Conservation (phyloP, 768 basidiomycete genomes). For the Lactarius hengduanensis region DNA sequence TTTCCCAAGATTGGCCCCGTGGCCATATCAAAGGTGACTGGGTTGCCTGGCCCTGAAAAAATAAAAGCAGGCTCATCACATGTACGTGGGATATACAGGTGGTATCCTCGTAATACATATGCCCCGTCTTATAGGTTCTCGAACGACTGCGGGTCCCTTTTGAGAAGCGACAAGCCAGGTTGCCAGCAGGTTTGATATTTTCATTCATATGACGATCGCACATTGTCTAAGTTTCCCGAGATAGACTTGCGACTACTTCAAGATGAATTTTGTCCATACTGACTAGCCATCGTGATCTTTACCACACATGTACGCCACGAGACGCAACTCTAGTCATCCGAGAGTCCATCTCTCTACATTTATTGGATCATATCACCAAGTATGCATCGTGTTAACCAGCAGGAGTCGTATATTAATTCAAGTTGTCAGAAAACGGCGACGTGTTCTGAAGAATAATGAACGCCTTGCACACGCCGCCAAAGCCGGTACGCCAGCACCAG, state of each 20-base stretch:
- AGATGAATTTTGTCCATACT: slow-evolving; percentile 66
- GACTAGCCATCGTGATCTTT: slow-evolving; percentile 73
- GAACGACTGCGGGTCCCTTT: slow-evolving; percentile 59
- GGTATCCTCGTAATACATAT: background rate
- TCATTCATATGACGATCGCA: slow-evolving; percentile 8
- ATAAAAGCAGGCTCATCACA: slow-evolving; percentile 17
- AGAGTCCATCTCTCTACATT: slow-evolving; percentile 74
- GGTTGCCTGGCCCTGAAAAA: slow-evolving; percentile 29
- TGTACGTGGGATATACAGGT: slow-evolving; percentile 9
- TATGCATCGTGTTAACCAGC: slow-evolving; percentile 34
- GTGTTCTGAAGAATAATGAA: slow-evolving; percentile 91
- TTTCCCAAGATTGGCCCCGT: slow-evolving; percentile 59
- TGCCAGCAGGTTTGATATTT: slow-evolving; percentile 48
- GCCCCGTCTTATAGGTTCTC: slow-evolving; percentile 43
- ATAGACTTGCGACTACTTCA: slow-evolving; percentile 56
- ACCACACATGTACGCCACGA: slow-evolving; percentile 62
- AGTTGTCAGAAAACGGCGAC: slow-evolving; percentile 76
- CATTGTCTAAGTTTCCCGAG: background rate
- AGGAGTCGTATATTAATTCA: background rate
- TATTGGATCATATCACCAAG: slow-evolving; percentile 89
- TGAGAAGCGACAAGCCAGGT: slow-evolving; percentile 50
- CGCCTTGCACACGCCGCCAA: slow-evolving; percentile 74
- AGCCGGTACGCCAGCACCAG: slow-evolving; percentile 52
- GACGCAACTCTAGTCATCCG: slow-evolving; percentile 62
- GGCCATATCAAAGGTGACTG: slow-evolving; percentile 50